Evolutionary conservation across 1,139 yeast species (phyloP).

Genomic region (Hyphopichia burtonii): DNA sequence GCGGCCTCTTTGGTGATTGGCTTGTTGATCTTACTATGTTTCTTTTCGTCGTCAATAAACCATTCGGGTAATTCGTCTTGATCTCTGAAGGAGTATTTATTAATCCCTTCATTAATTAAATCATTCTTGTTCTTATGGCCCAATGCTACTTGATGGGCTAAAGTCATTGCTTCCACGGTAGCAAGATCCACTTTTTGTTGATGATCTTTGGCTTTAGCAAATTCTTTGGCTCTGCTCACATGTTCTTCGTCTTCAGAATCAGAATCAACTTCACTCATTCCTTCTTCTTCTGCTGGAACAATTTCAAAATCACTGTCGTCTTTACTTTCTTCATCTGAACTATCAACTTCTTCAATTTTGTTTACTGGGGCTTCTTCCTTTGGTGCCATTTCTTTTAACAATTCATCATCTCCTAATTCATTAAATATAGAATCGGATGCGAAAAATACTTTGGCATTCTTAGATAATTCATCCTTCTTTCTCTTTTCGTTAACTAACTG

Average conservation of each 20-base stretch:
- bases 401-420: conserved; percentile 52
- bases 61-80: conserved; percentile 89
- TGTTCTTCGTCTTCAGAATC: conserved; percentile 50
- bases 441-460: conserved; percentile 73
- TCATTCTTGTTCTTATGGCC: conserved; percentile 85
- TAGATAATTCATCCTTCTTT: conserved; percentile 57
- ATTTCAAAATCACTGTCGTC: conserved; percentile 52
- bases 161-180: conserved; percentile 95
- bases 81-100: conserved; percentile 89
- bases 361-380: background rate
- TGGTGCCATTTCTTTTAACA: conserved; percentile 26
- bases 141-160: conserved; percentile 92
- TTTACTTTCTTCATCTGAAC: conserved; percentile 18
- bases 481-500: conserved; percentile 56
- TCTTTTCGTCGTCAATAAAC: conserved; percentile 90
- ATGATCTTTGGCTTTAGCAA: conserved; percentile 43
- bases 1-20: conserved; percentile 98
- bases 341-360: conserved; percentile 12
- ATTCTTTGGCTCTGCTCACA: conserved; percentile 30
- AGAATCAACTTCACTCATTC: conserved; percentile 31
- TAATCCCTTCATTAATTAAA: conserved; percentile 85
- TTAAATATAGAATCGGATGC: conserved; percentile 73
- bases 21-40: conserved; percentile 79
- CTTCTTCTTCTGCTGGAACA: conserved; percentile 44
- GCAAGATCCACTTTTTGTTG: conserved; percentile 74